Evolutionary conservation across 2,329 filamentous ascomycete species (phyloP).

Genomic region (Beauveria asiatica): DNA sequence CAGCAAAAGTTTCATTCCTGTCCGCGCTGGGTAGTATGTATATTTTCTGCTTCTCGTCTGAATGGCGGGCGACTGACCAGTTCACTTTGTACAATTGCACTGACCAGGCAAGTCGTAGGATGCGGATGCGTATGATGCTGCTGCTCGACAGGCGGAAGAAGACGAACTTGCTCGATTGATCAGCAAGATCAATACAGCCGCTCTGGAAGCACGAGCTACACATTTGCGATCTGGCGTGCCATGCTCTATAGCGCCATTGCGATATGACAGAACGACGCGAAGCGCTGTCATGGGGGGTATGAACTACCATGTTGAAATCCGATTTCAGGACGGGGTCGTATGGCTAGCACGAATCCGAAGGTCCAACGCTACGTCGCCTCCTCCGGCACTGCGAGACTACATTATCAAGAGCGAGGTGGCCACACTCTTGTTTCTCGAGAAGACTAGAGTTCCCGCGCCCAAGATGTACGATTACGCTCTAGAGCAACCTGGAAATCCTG

Average conservation of each 20-base stretch:
- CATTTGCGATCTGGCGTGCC: slow-evolving; percentile 25
- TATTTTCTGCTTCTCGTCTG: slow-evolving; percentile 13
- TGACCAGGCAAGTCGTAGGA: slow-evolving; percentile 21
- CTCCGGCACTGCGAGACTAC: slow-evolving; percentile 22
- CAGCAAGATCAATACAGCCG: slow-evolving; percentile 25
- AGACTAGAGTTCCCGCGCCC: slow-evolving; percentile 28
- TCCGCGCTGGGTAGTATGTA: slow-evolving; percentile 29
- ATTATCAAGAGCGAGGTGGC: slow-evolving; percentile 32
- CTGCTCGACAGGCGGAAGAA: slow-evolving; percentile 24
- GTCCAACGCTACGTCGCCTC: slow-evolving; percentile 32
- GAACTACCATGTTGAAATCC: slow-evolving; percentile 35
- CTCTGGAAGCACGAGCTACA: slow-evolving; percentile 28
- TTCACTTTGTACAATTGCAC: neutral
- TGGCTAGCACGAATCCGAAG: slow-evolving; percentile 36
- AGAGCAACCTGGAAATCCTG: slow-evolving; percentile 21
- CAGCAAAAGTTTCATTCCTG: slow-evolving; percentile 24
- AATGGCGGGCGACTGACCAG: slow-evolving; percentile 9
- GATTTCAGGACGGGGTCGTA: slow-evolving; percentile 32
- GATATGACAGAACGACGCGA: slow-evolving; percentile 26
- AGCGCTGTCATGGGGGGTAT: slow-evolving; percentile 34
- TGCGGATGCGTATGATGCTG: slow-evolving; percentile 24
- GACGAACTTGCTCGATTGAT: slow-evolving; percentile 27
- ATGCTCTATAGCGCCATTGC: slow-evolving; percentile 27
- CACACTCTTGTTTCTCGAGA: slow-evolving; percentile 28
- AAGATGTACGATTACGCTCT: slow-evolving; percentile 29